Base-by-base conservation (phyloP, 805 yeast genomes). In the Zygoascus ofunaensis region DNA sequence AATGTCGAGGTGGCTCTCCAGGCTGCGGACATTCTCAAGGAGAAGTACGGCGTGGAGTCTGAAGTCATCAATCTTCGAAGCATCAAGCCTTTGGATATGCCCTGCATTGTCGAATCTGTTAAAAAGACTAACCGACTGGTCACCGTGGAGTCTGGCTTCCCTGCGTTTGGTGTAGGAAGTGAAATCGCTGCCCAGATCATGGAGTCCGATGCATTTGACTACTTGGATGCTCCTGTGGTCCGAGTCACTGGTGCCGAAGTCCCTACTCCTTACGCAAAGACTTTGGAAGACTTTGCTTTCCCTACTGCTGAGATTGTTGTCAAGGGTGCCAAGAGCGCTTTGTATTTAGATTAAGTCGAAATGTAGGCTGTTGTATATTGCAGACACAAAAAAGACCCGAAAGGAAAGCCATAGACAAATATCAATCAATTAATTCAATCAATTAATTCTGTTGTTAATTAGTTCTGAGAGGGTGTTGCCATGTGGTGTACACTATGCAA, bases 201-300 rank as follows among this genome's bases (percentile, higher is more conserved):
- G 96, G 99, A 92, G 73, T 79, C 94, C 47, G 97, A 89, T 70
- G 97, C 95, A 43, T 92, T 92, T 56, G 98, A 92, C 70, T 86
- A 87, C 78, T 78, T 92, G 63, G 99, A 92, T 70, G 94, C 97
- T 49, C 99, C 99, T 58, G 86, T 92, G 55, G 94, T 82, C 73
- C 87, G 99, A 76, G 90, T 89, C 60, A 92, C 98, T 48, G 98
- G 98, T 68, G 94, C 97, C 64, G 99, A 92, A 73, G 97, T 89
- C 26, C 99, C 99, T 68, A 92, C 98, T 56, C 99, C 99, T 54
- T 92, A 92, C 65, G 95, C 96, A 58, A 78, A 80, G 68, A 89
- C 82, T 71, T 77, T 92, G 64, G 99, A 92, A 79, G 94, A 84
- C 72, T 85, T 92, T 64, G 96, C 97, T 45, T 92, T 92, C 96